Evolutionary conservation across 306 rosid genomes (phyloP).

Genomic region (Boehmeria nivea): DNA sequence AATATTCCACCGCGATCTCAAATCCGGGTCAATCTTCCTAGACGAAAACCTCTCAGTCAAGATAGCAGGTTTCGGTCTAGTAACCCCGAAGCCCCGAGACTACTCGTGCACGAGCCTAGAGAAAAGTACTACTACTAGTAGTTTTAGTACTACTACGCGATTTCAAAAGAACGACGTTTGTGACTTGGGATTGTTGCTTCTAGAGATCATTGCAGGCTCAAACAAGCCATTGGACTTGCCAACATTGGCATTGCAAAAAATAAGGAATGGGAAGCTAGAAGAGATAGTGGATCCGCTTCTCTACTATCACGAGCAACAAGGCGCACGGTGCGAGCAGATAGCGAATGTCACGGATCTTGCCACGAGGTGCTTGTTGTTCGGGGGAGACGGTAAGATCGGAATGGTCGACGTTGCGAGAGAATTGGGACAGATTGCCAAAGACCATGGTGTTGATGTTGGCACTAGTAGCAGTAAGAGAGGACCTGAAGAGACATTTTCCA

Average conservation of each 20-base stretch:
- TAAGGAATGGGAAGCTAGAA: conserved; percentile 66
- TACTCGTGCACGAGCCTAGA: conserved; percentile 24
- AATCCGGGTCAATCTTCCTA: conserved; percentile 55
- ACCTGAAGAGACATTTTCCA: conserved; percentile 87
- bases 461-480: conserved; percentile 31
- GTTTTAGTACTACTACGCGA: neutral
- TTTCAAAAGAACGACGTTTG: conserved; percentile 63
- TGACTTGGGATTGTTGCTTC: conserved; percentile 69
- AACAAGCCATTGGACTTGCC: conserved; percentile 46
- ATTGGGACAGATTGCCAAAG: conserved; percentile 45
- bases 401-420: conserved; percentile 77
- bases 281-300: conserved; percentile 77
- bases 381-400: conserved; percentile 72
- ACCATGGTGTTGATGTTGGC: conserved; percentile 25
- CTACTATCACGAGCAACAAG: conserved; percentile 61
- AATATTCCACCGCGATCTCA: conserved; percentile 69
- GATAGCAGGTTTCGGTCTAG: conserved; percentile 62
- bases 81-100: conserved; percentile 23
- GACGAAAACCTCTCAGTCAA: conserved; percentile 55
- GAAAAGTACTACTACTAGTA: conserved; percentile 21
- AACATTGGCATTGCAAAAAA: conserved; percentile 50
- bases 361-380: conserved; percentile 73
- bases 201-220: conserved; percentile 77
- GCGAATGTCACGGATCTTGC: conserved; percentile 85
- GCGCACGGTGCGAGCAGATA: conserved; percentile 54